Evolutionary conservation across 768 basidiomycete species (phyloP), one percentile per base, ranked within the genome.

Genomic region (Tricholoma terreum): DNA sequence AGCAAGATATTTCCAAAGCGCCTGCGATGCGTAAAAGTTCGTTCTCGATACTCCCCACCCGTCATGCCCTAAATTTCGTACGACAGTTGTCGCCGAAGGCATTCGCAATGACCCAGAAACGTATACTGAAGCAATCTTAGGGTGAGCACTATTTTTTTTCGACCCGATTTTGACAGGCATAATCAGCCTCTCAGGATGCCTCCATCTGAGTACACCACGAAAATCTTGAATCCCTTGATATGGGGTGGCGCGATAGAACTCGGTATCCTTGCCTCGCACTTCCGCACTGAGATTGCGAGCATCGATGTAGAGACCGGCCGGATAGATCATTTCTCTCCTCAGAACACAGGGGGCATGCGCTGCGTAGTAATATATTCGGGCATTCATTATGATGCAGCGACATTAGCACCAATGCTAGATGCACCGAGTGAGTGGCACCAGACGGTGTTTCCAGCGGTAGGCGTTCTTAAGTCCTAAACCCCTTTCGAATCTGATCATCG

Each of bases 211-310:
- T 98, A 98, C 71, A 89, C 94, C 59, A 61, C 77, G 5, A 90
- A 89, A 4, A 98, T 98, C 60, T 76, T 85, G 49, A 87, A 86
- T 46, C 84, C 92, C 1, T 74, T 81, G 2, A 84, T 89, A 0
- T 98, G 96, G 96, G 96, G 96, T 50, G 96, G 96, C 14, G 96
- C 96, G 1, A 98, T 98, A 67, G 94, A 94, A 73, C 84, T 98
- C 2, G 77, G 86, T 6, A 84, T 98, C 60, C 85, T 98, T 58
- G 85, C 95, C 2, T 75, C 82, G 7, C 85, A 96, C 71, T 97
- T 86, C 69, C 72, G 74, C 22, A 87, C 90, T 1, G 95, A 97
- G 71, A 96, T 98, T 35, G 84, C 86, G 2, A 92, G 89, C 59
- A 79, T 96, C 56, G 95, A 98, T 67, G 90, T 98, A 58, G 92